Evolutionary conservation across 768 basidiomycete genomes (phyloP).

Genomic region (Mycena vitilis): DNA sequence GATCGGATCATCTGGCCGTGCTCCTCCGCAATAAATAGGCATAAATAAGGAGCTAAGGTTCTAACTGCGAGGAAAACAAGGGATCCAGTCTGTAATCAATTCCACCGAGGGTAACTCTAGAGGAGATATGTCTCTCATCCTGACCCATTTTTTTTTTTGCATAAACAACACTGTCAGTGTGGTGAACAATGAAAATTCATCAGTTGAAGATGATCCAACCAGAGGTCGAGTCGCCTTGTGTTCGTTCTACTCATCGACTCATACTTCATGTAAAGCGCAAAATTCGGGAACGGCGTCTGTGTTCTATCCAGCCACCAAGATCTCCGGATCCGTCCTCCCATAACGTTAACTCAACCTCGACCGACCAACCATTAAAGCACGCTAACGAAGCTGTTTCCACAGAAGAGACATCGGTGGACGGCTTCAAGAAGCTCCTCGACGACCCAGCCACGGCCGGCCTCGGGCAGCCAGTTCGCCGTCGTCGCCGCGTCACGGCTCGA

Average conservation of each 20-base stretch:
- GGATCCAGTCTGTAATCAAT: too few species aligned
- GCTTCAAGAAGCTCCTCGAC: constrained; percentile 74
- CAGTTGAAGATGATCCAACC: too few species aligned
- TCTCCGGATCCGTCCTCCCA: constrained; percentile 2
- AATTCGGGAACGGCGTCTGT: neutral
- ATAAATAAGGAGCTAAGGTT: too few species aligned
- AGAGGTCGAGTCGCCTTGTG: too few species aligned
- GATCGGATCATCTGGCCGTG: constrained; percentile 11
- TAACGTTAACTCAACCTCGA: neutral
- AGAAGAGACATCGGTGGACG: constrained; percentile 76
- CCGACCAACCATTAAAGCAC: constrained; percentile 50
- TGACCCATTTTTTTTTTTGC: too few species aligned
- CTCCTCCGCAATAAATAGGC: neutral
- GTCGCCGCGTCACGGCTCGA: constrained; percentile 47
- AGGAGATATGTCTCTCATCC: too few species aligned
- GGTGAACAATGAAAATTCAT: too few species aligned
- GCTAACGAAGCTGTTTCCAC: constrained; percentile 72
- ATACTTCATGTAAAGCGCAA: neutral
- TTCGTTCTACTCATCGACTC: too few species aligned
- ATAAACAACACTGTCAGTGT: too few species aligned
- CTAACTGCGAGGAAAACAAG: too few species aligned
- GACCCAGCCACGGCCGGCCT: constrained; percentile 68
- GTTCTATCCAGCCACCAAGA: neutral
- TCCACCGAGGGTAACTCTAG: too few species aligned
- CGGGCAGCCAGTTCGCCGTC: constrained; percentile 57